These are phyloP conservation scores for Thalassiosira livingstoniorum DNA, from an alignment of 352 stramenopile genomes.

Conservation along the genomic window DNA sequence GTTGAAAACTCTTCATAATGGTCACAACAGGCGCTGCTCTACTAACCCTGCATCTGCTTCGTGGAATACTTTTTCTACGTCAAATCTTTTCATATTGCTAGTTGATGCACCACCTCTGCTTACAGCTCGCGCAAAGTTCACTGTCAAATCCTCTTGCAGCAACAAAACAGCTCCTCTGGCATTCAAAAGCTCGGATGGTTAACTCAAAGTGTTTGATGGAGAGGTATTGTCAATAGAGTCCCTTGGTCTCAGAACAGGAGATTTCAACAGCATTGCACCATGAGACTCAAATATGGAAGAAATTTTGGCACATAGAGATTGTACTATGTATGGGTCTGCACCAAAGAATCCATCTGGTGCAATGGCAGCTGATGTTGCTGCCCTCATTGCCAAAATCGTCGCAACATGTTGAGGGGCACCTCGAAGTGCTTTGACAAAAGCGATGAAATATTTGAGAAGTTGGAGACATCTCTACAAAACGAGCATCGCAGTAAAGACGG, in stretches of 20 bases:
- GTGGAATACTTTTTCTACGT: constrained; percentile 74
- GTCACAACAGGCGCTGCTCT: too few relatives aligned
- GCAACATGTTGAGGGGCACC: constrained; percentile 65
- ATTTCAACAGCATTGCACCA: constrained; percentile 68
- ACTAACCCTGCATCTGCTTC: constrained; percentile 69
- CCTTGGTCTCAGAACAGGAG: constrained; percentile 68
- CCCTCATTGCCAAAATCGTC: constrained; percentile 70
- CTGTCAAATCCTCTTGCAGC: constrained; percentile 75
- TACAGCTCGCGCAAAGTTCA: constrained; percentile 76
- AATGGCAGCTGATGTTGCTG: constrained; percentile 69
- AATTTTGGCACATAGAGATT: constrained; percentile 59
- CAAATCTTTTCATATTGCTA: constrained; percentile 81
- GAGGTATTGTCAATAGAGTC: constrained; percentile 25
- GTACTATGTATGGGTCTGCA: constrained; percentile 72
- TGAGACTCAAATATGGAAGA: constrained; percentile 72
- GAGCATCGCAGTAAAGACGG: background rate
- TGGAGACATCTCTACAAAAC: background rate
- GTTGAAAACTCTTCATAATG: too few relatives aligned
- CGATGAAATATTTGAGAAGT: background rate
- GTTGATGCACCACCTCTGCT: constrained; percentile 61
- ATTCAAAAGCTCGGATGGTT: constrained; percentile 44
- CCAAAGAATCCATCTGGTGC: constrained; percentile 69
- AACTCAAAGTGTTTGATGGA: constrained; percentile 44
- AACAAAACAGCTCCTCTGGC: constrained; percentile 61
- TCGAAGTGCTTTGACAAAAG: constrained; percentile 54